phyloP scores from a whole-genome alignment of 306 rosid species.

The Dryas drummondii region DNA sequence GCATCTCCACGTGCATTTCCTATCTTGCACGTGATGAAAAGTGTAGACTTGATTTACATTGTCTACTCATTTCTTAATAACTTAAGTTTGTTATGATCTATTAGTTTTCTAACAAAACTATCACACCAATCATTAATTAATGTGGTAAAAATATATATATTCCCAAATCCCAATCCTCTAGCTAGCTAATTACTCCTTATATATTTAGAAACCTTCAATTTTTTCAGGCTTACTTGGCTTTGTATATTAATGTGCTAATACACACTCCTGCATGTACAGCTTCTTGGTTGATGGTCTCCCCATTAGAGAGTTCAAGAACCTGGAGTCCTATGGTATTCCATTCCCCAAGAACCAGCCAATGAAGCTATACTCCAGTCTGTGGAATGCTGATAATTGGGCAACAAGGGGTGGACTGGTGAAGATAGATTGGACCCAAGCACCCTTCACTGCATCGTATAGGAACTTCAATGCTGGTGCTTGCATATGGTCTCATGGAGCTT shows the following conservation, averaged over 20 bases:
- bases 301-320: conserved; percentile 42
- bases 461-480: conserved; percentile 26
- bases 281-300: conserved; percentile 43
- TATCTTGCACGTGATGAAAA: too few relatives aligned
- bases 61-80: too few relatives aligned
- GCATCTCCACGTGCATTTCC: too few relatives aligned
- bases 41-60: too few relatives aligned
- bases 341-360: conserved; percentile 35
- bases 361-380: conserved; percentile 42
- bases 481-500: neutral
- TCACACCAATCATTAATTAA: too few relatives aligned
- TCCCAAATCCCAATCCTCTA: too few relatives aligned
- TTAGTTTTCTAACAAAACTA: too few relatives aligned
- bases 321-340: conserved; percentile 21
- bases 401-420: conserved; percentile 39
- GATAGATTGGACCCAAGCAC: conserved; percentile 36
- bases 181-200: neutral
- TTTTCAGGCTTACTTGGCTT: neutral
- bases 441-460: conserved; percentile 31
- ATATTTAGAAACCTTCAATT: neutral
- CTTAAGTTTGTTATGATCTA: too few relatives aligned
- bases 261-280: conserved; percentile 5
- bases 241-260: neutral
- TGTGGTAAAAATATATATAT: too few relatives aligned
- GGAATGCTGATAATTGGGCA: conserved; percentile 48